phyloP scores from a whole-genome alignment of 352 stramenopile genomes.

The Phytopythium litorale region DNA sequence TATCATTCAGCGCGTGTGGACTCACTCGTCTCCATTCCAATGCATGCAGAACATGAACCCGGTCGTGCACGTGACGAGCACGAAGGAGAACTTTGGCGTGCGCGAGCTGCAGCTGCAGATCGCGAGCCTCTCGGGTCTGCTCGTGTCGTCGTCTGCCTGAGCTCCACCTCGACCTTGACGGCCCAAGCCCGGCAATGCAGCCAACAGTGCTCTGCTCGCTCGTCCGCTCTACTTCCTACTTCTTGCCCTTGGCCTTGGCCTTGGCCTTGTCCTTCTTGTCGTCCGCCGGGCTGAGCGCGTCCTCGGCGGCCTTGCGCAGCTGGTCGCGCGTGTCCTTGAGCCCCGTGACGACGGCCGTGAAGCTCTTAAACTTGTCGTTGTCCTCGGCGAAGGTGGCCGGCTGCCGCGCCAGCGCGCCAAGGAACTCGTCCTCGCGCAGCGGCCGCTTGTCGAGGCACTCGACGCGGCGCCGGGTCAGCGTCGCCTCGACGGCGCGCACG shows the following conservation, averaged over 20 bases:
- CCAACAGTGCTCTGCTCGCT: not conserved
- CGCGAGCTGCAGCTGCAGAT: conserved; percentile 77
- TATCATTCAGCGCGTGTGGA: too few species aligned
- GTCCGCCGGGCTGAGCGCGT: conserved; percentile 57
- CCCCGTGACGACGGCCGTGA: conserved; percentile 68
- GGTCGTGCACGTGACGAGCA: conserved; percentile 74
- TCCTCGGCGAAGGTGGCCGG: conserved; percentile 62
- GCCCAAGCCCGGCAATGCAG: too few species aligned
- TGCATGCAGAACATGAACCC: conserved; percentile 78
- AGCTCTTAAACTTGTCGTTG: conserved; percentile 73
- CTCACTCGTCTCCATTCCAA: too few species aligned
- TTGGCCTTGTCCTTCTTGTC: conserved; percentile 62
- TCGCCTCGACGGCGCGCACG: conserved; percentile 63
- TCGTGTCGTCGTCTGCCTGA: conserved; percentile 14
- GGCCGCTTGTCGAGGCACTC: conserved; percentile 75
- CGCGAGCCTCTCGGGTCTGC: conserved; percentile 52
- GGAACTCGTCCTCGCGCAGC: conserved; percentile 86
- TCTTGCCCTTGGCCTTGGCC: conserved; percentile 54
- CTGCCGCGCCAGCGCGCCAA: conserved; percentile 66
- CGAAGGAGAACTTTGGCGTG: conserved; percentile 73
- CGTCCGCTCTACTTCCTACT: too few species aligned
- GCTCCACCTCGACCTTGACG: too few species aligned
- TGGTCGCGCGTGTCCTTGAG: conserved; percentile 72
- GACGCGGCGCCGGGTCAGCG: conserved; percentile 72
- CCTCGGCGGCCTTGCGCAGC: conserved; percentile 51